These are phyloP conservation scores for Lachancea thermotolerans DNA, from an alignment of 805 yeast species.

Conservation along the genomic window DNA sequence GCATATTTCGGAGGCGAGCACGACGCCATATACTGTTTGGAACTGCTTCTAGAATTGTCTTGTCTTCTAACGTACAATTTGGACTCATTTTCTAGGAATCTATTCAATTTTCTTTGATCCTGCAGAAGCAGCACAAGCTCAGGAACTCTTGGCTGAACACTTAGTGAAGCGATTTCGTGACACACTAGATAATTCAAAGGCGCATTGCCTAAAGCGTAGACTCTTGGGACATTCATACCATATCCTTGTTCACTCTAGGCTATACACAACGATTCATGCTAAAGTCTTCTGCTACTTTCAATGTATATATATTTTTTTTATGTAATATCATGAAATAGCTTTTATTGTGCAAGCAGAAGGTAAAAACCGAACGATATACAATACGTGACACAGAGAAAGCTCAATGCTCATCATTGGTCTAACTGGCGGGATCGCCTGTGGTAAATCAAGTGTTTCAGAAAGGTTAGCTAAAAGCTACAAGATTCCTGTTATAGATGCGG, in stretches of 20 bases:
- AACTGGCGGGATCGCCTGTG: conserved; percentile 98
- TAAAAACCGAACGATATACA: too few species aligned
- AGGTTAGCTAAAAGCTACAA: conserved; percentile 45
- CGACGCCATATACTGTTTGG: conserved; percentile 28
- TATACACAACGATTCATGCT: neutral
- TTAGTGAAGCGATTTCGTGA: conserved; percentile 38
- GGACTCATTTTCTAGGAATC: conserved; percentile 38
- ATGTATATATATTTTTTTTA: neutral
- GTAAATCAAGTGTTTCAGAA: conserved; percentile 83
- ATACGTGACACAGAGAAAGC: too few species aligned
- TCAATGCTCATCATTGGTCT: conserved; percentile 83
- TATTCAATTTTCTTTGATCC: conserved; percentile 36
- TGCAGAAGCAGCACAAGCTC: conserved; percentile 38
- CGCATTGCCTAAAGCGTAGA: conserved; percentile 40
- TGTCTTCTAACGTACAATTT: conserved; percentile 28
- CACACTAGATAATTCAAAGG: conserved; percentile 37
- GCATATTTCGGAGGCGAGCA: conserved; percentile 28
- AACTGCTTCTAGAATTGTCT: conserved; percentile 7
- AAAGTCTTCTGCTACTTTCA: neutral
- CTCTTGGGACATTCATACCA: conserved; percentile 28
- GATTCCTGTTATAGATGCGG: conserved; percentile 78
- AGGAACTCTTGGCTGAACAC: conserved; percentile 34
- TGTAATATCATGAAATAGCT: too few species aligned
- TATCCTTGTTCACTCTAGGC: neutral
- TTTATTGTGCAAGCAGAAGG: too few species aligned